Evolutionary conservation across 768 basidiomycete genomes (phyloP), one percentile per base, ranked within the genome.

Genomic region (Trametes cinnabarina): DNA sequence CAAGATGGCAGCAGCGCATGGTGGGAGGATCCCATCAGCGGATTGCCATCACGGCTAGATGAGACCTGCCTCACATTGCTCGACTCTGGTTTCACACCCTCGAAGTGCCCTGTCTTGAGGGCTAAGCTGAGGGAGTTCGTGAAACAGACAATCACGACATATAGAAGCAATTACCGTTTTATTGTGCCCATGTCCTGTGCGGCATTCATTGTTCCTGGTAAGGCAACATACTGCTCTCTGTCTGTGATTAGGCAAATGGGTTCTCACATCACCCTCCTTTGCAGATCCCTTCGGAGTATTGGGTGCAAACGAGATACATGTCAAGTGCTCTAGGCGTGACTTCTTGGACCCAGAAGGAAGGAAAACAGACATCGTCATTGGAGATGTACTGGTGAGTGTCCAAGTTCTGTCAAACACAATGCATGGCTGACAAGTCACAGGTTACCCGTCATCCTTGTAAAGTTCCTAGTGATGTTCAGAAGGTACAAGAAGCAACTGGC

Each of bases 361-460:
- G 0, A 68, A 71, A 26, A 79, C 78, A 0, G 81, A 87, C 57
- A 73, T 80, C 15, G 64, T 85, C 2, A 43, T 79, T 15, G 86
- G 87, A 0, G 80, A 84, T 62, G 82, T 86, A 10, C 67, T 90
- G 59, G 82, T 83, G 60, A 59, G 75, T 64, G 19, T 12, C 10
- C 32, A 3, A 15, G 1, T 28, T 8, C 1, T 4, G 15, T 14
- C 14, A 22, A 40, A 30, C 28, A 32, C n/a, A 40, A 28, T 9
- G 30, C 10, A 17, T 50, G 1, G 39, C 3, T 10, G 28, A 54
- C 4, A 20, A 10, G 11, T 1, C 30, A 6, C 56, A 84, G 83
- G 71, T 88, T 11, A 83, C 83, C 2, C 73, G 86, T 22, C 77
- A 84, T 66, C 87, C 87, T n/a, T 88, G 87, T 69, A 87, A 86